Percentiles rank a stretch among this genome's conserved stretches.
phyloP scores from a whole-genome alignment of 345 rosid genomes.

The Melastoma malabathricum region DNA sequence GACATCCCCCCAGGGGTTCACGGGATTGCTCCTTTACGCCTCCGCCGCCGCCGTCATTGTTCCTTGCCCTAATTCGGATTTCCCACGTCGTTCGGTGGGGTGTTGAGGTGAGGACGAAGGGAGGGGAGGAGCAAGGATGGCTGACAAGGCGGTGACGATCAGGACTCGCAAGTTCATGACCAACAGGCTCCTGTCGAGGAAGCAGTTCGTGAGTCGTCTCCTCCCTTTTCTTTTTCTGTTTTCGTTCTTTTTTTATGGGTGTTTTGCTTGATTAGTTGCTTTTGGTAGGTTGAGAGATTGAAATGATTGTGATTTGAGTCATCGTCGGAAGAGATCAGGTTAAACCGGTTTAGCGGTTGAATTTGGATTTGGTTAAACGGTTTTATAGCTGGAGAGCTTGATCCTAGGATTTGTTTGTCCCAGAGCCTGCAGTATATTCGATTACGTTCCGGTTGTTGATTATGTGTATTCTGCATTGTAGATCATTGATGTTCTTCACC shows the following conservation, averaged over 20 bases:
- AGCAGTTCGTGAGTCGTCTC: constrained; percentile 29
- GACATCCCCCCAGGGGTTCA: too few species aligned
- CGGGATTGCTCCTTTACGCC: too few species aligned
- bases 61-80: background rate
- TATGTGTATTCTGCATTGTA: constrained; percentile 6
- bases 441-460: background rate
- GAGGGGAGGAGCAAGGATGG: constrained; percentile 9
- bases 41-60: too few species aligned
- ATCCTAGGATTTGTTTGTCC: background rate
- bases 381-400: too few species aligned
- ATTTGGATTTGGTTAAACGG: too few species aligned
- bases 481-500: constrained; percentile 67
- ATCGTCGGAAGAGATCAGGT: too few species aligned
- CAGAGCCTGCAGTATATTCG: background rate
- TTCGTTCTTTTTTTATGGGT: background rate
- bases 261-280: background rate
- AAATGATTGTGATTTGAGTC: too few species aligned
- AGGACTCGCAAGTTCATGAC: constrained; percentile 46
- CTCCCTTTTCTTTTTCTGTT: background rate
- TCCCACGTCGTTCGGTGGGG: background rate
- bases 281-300: too few species aligned
- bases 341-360: too few species aligned
- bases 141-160: constrained; percentile 41
- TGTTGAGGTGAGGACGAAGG: background rate
- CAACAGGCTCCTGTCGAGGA: constrained; percentile 41